Conservation (phyloP, 2,329 filamentous ascomycete genomes). For the Arthrobotrys conoides region DNA sequence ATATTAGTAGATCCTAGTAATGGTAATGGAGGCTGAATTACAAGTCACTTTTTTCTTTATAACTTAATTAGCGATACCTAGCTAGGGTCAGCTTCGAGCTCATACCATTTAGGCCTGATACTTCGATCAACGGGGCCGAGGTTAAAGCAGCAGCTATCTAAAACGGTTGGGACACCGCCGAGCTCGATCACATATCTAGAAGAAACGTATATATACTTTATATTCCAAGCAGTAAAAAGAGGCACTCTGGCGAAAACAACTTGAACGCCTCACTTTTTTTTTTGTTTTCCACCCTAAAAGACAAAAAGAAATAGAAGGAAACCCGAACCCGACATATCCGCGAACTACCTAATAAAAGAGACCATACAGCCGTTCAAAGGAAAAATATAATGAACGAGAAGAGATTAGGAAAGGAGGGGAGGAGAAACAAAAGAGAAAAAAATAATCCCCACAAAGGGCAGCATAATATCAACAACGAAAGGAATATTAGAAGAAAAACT, state of each 20-base stretch:
- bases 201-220: not conserved
- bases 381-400: constrained; percentile 22
- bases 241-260: constrained; percentile 30
- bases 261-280: constrained; percentile 43
- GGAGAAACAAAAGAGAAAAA: not conserved
- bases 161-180: not conserved
- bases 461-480: constrained; percentile 30
- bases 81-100: not conserved
- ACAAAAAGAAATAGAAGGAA: constrained; percentile 19
- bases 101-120: constrained; percentile 4
- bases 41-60: not conserved
- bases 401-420: constrained; percentile 34
- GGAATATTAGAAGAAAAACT: constrained; percentile 21
- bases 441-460: not conserved
- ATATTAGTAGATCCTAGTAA: constrained; percentile 31
- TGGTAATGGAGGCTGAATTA: constrained; percentile 22
- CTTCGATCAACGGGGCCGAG: not conserved
- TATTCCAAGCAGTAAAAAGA: constrained; percentile 20
- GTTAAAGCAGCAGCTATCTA: not conserved
- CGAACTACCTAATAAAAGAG: constrained; percentile 58
- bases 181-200: not conserved
- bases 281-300: constrained; percentile 9
- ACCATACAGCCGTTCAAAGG: constrained; percentile 55
- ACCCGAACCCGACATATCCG: constrained; percentile 42
- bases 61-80: not conserved